Conservation (phyloP, 164 flowering plant species). For the Paratinospora sagittata region DNA sequence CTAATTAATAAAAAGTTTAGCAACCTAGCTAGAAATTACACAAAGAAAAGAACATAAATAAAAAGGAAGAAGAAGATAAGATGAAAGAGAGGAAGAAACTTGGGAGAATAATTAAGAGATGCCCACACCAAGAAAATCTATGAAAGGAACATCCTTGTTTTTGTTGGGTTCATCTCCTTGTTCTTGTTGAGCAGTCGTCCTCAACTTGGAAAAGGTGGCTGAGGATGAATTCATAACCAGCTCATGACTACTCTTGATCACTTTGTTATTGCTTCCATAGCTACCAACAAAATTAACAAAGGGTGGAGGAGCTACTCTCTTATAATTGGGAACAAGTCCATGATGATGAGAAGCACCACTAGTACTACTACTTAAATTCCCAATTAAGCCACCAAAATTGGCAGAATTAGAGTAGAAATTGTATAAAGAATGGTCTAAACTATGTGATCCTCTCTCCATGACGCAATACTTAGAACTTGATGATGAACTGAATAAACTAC, state of each 20-base stretch:
- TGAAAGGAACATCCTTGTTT: slow-evolving; percentile 48
- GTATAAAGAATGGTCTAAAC: slow-evolving; percentile 15
- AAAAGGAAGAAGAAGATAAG: not conserved
- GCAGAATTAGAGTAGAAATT: slow-evolving; percentile 19
- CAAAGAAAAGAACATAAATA: not conserved
- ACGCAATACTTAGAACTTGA: slow-evolving; percentile 15
- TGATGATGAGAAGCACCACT: not conserved
- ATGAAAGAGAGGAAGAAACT: too few relatives aligned
- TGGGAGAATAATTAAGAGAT: slow-evolving; percentile 28
- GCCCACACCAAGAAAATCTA: slow-evolving; percentile 86
- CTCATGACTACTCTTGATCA: slow-evolving; percentile 15
- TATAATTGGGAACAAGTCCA: slow-evolving; percentile 16
- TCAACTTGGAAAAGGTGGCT: slow-evolving; percentile 18
- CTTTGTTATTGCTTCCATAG: slow-evolving; percentile 5
- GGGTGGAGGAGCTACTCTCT: slow-evolving; percentile 19
- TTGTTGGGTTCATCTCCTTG: slow-evolving; percentile 26
- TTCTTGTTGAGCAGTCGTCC: slow-evolving; percentile 17
- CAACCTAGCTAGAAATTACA: not conserved
- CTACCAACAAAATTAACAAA: slow-evolving; percentile 20
- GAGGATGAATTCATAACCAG: slow-evolving; percentile 16
- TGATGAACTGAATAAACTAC: slow-evolving; percentile 16
- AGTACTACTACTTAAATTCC: not conserved
- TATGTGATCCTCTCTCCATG: slow-evolving; percentile 21
- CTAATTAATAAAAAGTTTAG: not conserved
- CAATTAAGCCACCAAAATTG: slow-evolving; percentile 12